Evolutionary conservation across 2,329 filamentous ascomycete genomes (phyloP).

Genomic region (Xylariaceae sp.): DNA sequence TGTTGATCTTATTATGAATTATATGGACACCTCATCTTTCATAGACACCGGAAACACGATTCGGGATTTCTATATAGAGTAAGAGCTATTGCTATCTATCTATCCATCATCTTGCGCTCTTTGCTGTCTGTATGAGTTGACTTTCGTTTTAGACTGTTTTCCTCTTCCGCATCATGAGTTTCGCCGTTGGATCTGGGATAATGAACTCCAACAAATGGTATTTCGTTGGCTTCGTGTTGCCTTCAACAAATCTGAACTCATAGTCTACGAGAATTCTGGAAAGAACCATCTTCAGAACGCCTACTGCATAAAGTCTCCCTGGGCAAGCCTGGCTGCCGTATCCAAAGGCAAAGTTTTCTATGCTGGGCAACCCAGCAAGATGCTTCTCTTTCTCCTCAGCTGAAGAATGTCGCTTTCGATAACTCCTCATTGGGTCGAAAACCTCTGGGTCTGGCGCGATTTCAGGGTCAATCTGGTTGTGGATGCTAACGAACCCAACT

Average conservation of each 20-base stretch:
- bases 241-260: slow-evolving; percentile 5
- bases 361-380: background rate
- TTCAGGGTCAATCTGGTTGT: background rate
- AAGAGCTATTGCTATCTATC: too few species aligned
- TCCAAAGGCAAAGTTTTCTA: slow-evolving; percentile 7
- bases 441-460: background rate
- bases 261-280: slow-evolving; percentile 3
- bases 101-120: too few species aligned
- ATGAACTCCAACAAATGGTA: slow-evolving; percentile 17
- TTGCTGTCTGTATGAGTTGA: too few species aligned
- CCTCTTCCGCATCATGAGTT: slow-evolving; percentile 13
- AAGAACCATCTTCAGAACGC: slow-evolving; percentile 1
- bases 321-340: slow-evolving; percentile 14
- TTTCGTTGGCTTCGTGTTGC: background rate
- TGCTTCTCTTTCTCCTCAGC: background rate
- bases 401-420: background rate
- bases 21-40: background rate
- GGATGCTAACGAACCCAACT: background rate
- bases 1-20: background rate
- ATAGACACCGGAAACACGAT: background rate
- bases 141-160: background rate
- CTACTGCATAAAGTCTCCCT: background rate
- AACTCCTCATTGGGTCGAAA: slow-evolving; percentile 11
- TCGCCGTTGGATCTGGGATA: slow-evolving; percentile 8
- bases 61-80: slow-evolving; percentile 16